A percentile compares a stretch with the other conserved stretches of the same genome.
phyloP scores from a whole-genome alignment of 129 eudicot genomes.

The carrot (Daucus carota) region DNA sequence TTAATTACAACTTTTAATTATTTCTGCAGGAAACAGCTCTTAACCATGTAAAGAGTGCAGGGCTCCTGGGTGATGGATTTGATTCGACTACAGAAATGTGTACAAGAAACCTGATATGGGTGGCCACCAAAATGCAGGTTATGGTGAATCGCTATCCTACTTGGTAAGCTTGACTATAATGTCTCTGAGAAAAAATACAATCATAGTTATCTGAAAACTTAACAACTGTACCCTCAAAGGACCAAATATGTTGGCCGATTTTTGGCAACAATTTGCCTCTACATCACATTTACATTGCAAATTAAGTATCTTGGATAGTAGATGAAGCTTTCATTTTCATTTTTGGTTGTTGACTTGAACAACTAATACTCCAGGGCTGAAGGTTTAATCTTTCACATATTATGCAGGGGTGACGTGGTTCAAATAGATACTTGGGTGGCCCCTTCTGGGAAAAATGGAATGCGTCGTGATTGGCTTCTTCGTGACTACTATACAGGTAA shows the following conservation, averaged over 20 bases:
- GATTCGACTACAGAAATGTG: conserved; percentile 94
- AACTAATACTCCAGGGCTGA: neutral
- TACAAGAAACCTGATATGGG: conserved; percentile 84
- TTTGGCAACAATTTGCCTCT: neutral
- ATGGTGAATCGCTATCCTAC: conserved; percentile 91
- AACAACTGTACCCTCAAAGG: neutral
- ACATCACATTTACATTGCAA: neutral
- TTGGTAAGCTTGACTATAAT: conserved; percentile 39
- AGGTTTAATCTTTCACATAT: neutral
- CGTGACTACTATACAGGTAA: conserved; percentile 80
- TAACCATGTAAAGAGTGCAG: conserved; percentile 81
- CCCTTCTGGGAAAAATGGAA: conserved; percentile 84
- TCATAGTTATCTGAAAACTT: neutral
- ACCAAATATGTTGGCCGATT: neutral
- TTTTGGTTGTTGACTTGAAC: neutral
- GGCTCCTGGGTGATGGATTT: conserved; percentile 81
- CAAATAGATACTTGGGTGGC: conserved; percentile 97
- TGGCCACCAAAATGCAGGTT: conserved; percentile 82
- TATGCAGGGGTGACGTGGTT: conserved; percentile 94
- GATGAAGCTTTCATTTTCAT: neutral
- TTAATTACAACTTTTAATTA: conserved; percentile 8
- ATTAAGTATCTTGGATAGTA: neutral
- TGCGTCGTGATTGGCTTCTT: conserved; percentile 94
- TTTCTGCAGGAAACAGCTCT: conserved; percentile 84
- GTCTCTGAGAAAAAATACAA: too few species aligned